Base-by-base conservation (phyloP, 108 stramenopile species). In the Cylindrotheca closterium region DNA sequence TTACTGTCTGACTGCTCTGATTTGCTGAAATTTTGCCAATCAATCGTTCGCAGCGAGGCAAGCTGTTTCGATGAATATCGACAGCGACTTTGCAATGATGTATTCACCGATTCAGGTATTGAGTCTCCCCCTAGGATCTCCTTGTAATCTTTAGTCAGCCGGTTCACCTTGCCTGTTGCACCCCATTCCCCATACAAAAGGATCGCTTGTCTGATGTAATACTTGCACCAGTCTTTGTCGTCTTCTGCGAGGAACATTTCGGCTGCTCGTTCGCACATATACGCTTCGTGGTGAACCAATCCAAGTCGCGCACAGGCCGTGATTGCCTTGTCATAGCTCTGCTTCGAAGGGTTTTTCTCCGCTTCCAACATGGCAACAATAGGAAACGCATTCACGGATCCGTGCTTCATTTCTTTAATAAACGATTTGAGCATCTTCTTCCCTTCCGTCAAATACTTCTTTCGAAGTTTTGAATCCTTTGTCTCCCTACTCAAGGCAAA, bases 151-250 rank as follows among this genome's bases (percentile, higher is more conserved):
- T 42, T 49, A 30, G 47, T 58, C 46, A 74, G 17, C 5, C 59
- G 33, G 21, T 63, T 17, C 0, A 56, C 62, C 55, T 83, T 83
- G 1, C 65, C 82, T 5, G 5, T 29, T 1, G 82, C 82, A 26
- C 77, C 77, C 75, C 78, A 83, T 15, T 82, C 81, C 23, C 45
- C 51, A 23, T 75, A 82, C 32, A 75, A 42, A 17, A 66, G 60
- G 27, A 48, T 25, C 8, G 81, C 74, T 30, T 67, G 60, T 15
- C 47, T 26, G 19, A 78, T 24, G 57, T 79, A 75, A 34, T 63
- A 65, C 15, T 63, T 52, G 21, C 45, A 46, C 77, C 65, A 75
- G 30, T 32, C 65, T 1, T 45, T 24, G 27, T 78, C 74, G 2
- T 55, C 48, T 21, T 60, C 24, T 25, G 60, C 55, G 42, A 54